These are phyloP conservation scores for Fusarium domesticum DNA, from an alignment of 2,329 filamentous ascomycete genomes.

Conservation along the genomic window DNA sequence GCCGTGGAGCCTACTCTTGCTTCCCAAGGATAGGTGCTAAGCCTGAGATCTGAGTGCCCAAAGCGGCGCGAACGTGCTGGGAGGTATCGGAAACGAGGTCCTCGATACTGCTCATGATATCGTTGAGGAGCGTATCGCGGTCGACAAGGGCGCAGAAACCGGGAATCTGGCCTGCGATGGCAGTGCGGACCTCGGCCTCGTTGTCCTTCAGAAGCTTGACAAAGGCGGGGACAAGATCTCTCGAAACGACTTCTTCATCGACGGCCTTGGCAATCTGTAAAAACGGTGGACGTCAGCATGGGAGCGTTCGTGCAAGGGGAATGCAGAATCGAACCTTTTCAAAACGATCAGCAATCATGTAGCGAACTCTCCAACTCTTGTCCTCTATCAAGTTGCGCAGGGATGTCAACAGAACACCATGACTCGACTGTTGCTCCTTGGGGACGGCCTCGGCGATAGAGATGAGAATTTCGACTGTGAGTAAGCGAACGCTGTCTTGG, in stretches of 20 bases:
- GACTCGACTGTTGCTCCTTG: conserved; percentile 96
- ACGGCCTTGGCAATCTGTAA: conserved; percentile 92
- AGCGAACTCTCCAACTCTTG: conserved; percentile 98
- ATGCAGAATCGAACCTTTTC: conserved; percentile 64
- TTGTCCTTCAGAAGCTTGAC: conserved; percentile 97
- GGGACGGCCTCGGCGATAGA: conserved; percentile 95
- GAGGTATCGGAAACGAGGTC: conserved; percentile 94
- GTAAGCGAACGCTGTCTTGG: conserved; percentile 91
- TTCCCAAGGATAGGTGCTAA: conserved; percentile 96
- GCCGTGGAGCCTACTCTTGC: conserved; percentile 67
- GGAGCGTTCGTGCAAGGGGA: conserved; percentile 17
- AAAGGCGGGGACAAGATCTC: conserved; percentile 93
- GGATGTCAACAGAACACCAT: conserved; percentile 87
- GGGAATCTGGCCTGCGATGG: conserved; percentile 95
- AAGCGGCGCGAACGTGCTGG: conserved; percentile 91
- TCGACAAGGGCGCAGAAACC: conserved; percentile 93
- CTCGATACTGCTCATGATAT: conserved; percentile 95
- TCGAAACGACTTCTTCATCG: conserved; percentile 90
- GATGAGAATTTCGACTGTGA: conserved; percentile 95
- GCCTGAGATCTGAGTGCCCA: conserved; percentile 95
- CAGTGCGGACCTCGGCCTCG: conserved; percentile 94
- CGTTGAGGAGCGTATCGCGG: conserved; percentile 80
- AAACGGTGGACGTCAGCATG: conserved; percentile 1
- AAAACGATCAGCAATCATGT: conserved; percentile 98
- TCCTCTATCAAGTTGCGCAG: conserved; percentile 94